Percentiles rank a stretch among this genome's conserved stretches.
phyloP scores from a whole-genome alignment of 768 basidiomycete species.

The Lanmaoa rubissima region DNA sequence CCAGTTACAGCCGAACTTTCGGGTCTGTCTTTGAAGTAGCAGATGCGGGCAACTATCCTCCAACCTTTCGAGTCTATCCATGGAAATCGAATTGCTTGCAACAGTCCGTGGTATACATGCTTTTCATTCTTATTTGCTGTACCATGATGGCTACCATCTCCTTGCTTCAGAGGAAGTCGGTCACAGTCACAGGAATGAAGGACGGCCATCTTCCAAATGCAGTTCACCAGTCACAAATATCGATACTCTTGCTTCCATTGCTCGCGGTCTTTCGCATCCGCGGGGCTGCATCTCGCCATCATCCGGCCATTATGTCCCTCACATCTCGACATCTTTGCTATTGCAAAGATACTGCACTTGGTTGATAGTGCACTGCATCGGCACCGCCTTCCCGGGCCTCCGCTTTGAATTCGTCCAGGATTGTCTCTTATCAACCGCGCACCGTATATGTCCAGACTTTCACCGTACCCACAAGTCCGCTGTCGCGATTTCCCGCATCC shows the following conservation, averaged over 20 bases:
- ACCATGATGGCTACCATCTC: background rate
- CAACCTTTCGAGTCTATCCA: background rate
- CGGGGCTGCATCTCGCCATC: background rate
- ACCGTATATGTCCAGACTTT: background rate
- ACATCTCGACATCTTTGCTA: slow-evolving; percentile 9
- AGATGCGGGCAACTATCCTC: background rate
- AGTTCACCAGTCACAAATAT: background rate
- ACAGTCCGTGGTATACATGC: background rate
- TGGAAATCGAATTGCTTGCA: background rate
- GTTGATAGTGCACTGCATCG: slow-evolving; percentile 7
- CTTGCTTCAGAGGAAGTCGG: background rate
- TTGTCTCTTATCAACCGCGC: background rate
- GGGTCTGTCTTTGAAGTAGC: background rate
- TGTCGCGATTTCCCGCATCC: background rate
- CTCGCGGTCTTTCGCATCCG: background rate
- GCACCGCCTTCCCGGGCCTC: slow-evolving; percentile 11
- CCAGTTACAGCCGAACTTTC: slow-evolving; percentile 1
- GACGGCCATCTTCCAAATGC: background rate
- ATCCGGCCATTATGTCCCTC: background rate
- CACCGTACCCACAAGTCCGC: background rate
- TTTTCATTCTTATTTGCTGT: background rate
- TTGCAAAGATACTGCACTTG: background rate
- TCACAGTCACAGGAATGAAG: background rate
- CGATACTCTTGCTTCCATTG: background rate
- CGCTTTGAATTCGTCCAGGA: background rate